Conservation (phyloP, 768 basidiomycete genomes). For the Russula foetens region DNA sequence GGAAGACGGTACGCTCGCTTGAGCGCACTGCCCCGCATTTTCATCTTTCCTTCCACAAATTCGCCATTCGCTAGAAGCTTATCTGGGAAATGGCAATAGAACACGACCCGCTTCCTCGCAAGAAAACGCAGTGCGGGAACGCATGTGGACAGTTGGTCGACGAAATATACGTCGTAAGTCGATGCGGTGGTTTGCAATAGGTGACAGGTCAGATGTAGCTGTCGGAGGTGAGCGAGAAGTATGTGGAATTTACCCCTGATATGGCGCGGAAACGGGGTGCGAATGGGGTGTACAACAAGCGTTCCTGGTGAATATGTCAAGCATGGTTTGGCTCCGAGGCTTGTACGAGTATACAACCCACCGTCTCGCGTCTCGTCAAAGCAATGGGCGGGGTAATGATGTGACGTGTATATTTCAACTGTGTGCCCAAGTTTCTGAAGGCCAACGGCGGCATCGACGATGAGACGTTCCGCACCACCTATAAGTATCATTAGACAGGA, state of each 20-base stretch:
- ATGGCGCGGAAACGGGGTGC: slow-evolving; percentile 73
- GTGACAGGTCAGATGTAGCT: slow-evolving; percentile 69
- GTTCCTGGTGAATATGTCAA: slow-evolving; percentile 46
- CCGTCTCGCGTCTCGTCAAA: slow-evolving; percentile 94
- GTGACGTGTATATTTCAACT: slow-evolving; percentile 87
- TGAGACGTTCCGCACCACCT: slow-evolving; percentile 94
- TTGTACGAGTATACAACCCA: slow-evolving; percentile 27
- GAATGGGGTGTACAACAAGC: slow-evolving; percentile 63
- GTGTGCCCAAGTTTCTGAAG: slow-evolving; percentile 77
- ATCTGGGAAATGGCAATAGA: slow-evolving; percentile 98
- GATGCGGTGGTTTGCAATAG: slow-evolving; percentile 46
- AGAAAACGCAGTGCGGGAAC: slow-evolving; percentile 71
- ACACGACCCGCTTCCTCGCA: slow-evolving; percentile 74
- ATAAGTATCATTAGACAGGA: neutral
- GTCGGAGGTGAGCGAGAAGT: slow-evolving; percentile 79
- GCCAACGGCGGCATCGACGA: slow-evolving; percentile 91
- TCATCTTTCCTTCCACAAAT: slow-evolving; percentile 45
- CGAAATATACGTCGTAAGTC: slow-evolving; percentile 78
- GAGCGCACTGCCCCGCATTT: slow-evolving; percentile 40
- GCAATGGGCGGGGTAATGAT: slow-evolving; percentile 80
- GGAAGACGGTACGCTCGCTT: slow-evolving; percentile 79
- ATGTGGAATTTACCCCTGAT: slow-evolving; percentile 80
- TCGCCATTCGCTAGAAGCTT: slow-evolving; percentile 76
- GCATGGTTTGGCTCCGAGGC: neutral
- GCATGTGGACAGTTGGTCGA: slow-evolving; percentile 92